Percentiles rank a stretch among this genome's conserved stretches.
These are phyloP conservation scores for Coccomyxa sp. DNA, from an alignment of 139 green algal species.

Conservation along the genomic window DNA sequence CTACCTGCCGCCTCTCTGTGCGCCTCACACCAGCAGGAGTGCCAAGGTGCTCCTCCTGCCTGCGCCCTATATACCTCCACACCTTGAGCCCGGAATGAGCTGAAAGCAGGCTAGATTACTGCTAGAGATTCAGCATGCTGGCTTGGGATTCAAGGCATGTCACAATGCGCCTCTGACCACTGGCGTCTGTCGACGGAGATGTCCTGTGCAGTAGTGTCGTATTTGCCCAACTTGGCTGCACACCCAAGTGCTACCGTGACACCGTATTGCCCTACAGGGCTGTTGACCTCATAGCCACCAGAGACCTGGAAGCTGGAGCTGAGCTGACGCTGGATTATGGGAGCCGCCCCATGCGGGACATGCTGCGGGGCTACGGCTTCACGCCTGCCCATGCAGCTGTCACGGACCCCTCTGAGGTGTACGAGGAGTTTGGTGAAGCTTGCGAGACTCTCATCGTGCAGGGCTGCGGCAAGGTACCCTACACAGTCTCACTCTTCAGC, in stretches of 20 bases:
- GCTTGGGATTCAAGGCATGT: too few species aligned
- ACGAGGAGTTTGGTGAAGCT: neutral
- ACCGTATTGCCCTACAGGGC: too few species aligned
- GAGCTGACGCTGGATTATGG: conserved; percentile 10
- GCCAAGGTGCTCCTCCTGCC: too few species aligned
- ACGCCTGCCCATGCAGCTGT: neutral
- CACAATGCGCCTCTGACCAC: too few species aligned
- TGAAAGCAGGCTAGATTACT: neutral
- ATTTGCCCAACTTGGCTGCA: too few species aligned
- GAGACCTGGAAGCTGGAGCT: neutral
- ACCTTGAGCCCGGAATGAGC: neutral
- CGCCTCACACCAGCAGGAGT: neutral
- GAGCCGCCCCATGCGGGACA: conserved; percentile 9
- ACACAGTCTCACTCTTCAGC: neutral
- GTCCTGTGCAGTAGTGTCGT: too few species aligned
- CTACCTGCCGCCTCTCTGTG: neutral
- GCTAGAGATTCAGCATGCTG: neutral
- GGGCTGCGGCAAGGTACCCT: neutral
- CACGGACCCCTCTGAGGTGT: conserved; percentile 2
- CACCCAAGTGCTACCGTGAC: too few species aligned
- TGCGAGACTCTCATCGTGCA: neutral
- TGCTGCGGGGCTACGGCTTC: conserved; percentile 16
- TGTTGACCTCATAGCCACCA: conserved; percentile 3
- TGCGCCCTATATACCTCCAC: neutral
- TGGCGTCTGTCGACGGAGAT: too few species aligned